Evolutionary conservation across 2,329 filamentous ascomycete genomes (phyloP).

Genomic region (Teratosphaeriaceae sp.): DNA sequence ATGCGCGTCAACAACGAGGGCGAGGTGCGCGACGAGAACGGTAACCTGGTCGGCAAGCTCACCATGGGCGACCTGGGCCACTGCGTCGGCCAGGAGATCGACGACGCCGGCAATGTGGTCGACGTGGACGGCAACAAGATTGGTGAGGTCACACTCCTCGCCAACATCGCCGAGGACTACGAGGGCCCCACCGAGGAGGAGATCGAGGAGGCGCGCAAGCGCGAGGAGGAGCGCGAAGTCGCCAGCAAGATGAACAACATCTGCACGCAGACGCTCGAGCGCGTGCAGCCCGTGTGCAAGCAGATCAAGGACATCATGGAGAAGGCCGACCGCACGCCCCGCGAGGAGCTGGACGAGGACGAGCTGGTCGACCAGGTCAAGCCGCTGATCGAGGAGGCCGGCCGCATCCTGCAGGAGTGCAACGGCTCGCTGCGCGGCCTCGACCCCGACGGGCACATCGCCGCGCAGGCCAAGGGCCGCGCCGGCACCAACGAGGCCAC

Average conservation of each 20-base stretch:
- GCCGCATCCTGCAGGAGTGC: constrained; percentile 74
- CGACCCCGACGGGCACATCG: constrained; percentile 81
- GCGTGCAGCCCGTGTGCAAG: constrained; percentile 76
- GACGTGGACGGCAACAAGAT: constrained; percentile 56
- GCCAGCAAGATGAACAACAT: constrained; percentile 68
- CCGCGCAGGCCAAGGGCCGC: constrained; percentile 77
- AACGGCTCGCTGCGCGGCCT: constrained; percentile 82
- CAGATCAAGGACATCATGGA: constrained; percentile 83
- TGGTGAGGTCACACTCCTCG: constrained; percentile 56
- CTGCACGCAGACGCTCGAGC: constrained; percentile 73
- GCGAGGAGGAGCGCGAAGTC: constrained; percentile 65
- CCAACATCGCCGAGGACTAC: constrained; percentile 51
- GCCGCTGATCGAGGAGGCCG: constrained; percentile 81
- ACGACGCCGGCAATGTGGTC: constrained; percentile 47
- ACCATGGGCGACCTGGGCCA: constrained; percentile 47
- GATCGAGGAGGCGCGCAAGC: constrained; percentile 44
- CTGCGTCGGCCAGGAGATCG: constrained; percentile 46
- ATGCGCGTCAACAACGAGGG: constrained; percentile 48
- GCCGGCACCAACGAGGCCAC: constrained; percentile 67
- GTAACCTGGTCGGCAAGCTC: constrained; percentile 43
- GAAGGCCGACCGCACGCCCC: constrained; percentile 68
- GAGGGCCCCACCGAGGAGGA: constrained; percentile 50
- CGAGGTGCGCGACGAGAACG: constrained; percentile 46
- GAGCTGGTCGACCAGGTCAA: constrained; percentile 78
- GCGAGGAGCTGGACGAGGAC: constrained; percentile 87